Evolutionary conservation across 2,329 filamentous ascomycete genomes (phyloP).

Genomic region (Verticillium nubilum): DNA sequence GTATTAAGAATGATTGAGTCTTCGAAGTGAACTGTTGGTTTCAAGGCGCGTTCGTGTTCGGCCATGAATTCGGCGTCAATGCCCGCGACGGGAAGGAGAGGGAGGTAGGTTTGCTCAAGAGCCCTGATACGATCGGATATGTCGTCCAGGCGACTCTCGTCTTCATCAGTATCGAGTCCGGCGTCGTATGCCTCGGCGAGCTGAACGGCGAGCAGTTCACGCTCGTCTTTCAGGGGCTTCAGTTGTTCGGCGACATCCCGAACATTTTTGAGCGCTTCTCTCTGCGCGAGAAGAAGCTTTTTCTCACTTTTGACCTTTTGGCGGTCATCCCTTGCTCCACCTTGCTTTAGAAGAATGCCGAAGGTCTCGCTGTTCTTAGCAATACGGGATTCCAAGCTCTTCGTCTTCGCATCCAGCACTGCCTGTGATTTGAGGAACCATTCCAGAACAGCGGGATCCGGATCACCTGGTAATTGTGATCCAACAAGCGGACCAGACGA

Average conservation of each 20-base stretch:
- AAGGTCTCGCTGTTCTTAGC: constrained; percentile 44
- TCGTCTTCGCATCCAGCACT: constrained; percentile 28
- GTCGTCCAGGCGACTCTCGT: constrained; percentile 44
- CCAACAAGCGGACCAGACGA: constrained; percentile 4
- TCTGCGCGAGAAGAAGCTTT: constrained; percentile 38
- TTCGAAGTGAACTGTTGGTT: not conserved
- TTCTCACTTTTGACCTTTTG: constrained; percentile 44
- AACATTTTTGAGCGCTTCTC: constrained; percentile 36
- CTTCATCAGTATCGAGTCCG: constrained; percentile 44
- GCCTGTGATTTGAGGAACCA: constrained; percentile 22
- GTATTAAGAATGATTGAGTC: constrained; percentile 18
- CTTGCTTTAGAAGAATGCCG: constrained; percentile 38
- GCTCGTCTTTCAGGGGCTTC: constrained; percentile 33
- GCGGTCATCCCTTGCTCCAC: constrained; percentile 38
- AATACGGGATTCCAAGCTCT: constrained; percentile 34
- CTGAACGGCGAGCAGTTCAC: constrained; percentile 38
- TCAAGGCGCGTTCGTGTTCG: constrained; percentile 6
- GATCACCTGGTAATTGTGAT: not conserved
- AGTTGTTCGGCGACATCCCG: constrained; percentile 35
- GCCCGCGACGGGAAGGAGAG: constrained; percentile 35
- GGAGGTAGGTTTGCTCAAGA: constrained; percentile 35
- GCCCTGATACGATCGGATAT: constrained; percentile 34
- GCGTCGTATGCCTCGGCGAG: constrained; percentile 46
- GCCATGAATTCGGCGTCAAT: constrained; percentile 37
- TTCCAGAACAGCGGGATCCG: constrained; percentile 3